Base-by-base conservation (phyloP, 139 green algal species). In the Astrephomene gubernaculifera region DNA sequence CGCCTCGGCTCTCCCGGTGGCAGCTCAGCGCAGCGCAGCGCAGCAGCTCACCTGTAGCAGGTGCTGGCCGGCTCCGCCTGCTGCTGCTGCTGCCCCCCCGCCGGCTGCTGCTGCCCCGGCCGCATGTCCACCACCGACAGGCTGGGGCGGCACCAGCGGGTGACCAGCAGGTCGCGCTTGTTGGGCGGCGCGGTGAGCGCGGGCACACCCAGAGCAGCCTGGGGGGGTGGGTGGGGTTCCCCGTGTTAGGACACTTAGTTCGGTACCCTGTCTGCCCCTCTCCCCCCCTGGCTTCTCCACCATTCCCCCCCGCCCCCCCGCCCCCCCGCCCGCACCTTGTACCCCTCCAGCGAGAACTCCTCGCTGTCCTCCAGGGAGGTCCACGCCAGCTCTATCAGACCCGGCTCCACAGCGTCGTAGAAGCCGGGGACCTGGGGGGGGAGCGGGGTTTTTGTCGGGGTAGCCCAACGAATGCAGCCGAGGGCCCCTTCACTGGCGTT, bases 121-220 rank as follows among this genome's bases (percentile, higher is more conserved):
- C 94, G 88, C 71, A 99, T 92, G 87, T 98, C 97, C 54, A 98
- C 93, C 24, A 99, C 92, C 21, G 87, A 95, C 71, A 99, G 92
- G 24, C 89, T 93, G 45, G 97, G 97, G 61, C 90, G 81, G 89
- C 96, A 98, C 97, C 97, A 99, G 53, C 96, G 91, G 22, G 90
- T 89, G n/a, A 82, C 86, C 38, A 99, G 89, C 64, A 99, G 86
- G 70, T 98, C 94, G 22, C 84, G 61, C n/a, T 87, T 91, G 73
- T 93, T 85, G 57, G 85, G 64, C 25, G 76, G 72, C 17, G 83
- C 84, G 1, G 90, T 92, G 22, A 98, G 90, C 33, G 91, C 65
- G 7, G 89, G 90, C 79, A 99, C 91, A 38, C 96, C 96, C 24
- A 88, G 87, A n/a, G 76, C 44, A 4, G 41, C 53, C 69, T 79